These are phyloP conservation scores for Periconia digitata DNA, from an alignment of 2,329 filamentous ascomycete genomes.

Conservation along the genomic window DNA sequence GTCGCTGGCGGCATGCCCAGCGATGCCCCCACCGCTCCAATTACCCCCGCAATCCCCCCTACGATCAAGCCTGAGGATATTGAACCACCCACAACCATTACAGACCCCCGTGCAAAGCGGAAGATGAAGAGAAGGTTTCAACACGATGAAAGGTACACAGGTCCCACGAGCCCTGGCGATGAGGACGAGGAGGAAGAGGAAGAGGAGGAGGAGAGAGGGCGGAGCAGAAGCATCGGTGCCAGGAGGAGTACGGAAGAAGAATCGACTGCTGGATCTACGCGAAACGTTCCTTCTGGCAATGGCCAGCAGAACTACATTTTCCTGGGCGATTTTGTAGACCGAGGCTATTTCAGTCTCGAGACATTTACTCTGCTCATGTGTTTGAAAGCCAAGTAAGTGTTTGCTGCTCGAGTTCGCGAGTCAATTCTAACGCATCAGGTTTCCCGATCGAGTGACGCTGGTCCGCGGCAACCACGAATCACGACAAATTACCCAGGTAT, in stretches of 20 bases:
- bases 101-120: constrained; percentile 81
- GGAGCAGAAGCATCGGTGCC: constrained; percentile 47
- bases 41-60: constrained; percentile 67
- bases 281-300: constrained; percentile 49
- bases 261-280: constrained; percentile 42
- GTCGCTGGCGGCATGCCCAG: constrained; percentile 97
- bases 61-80: constrained; percentile 89
- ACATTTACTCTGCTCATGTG: constrained; percentile 73
- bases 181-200: constrained; percentile 51
- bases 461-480: constrained; percentile 91
- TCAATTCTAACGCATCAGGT: constrained; percentile 48
- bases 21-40: constrained; percentile 60
- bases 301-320: constrained; percentile 72
- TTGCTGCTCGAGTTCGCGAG: background rate
- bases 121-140: constrained; percentile 69
- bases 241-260: constrained; percentile 45
- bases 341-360: constrained; percentile 73
- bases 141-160: constrained; percentile 56
- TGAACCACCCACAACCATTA: constrained; percentile 87
- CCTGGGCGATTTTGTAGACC: constrained; percentile 70
- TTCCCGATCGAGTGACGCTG: constrained; percentile 71
- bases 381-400: constrained; percentile 67
- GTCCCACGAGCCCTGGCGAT: constrained; percentile 51
- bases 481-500: constrained; percentile 97
- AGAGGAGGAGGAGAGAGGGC: constrained; percentile 52